A percentile compares a stretch with the other conserved stretches of the same genome.
phyloP scores from a whole-genome alignment of 139 green algal genomes.

The Tetradesmus lagerheimii region DNA sequence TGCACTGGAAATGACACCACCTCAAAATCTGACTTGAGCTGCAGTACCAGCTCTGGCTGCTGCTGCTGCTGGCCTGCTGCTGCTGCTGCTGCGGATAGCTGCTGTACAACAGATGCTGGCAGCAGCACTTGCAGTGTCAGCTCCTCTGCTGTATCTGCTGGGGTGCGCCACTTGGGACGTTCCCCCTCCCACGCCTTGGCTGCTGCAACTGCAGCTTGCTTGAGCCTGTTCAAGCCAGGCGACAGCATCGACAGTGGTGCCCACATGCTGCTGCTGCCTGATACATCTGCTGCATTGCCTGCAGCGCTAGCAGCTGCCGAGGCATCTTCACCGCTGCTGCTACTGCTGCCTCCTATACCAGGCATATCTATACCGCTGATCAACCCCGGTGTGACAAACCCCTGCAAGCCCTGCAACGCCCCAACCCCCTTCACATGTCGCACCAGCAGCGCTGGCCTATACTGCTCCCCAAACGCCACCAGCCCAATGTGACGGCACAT shows the following conservation, averaged over 20 bases:
- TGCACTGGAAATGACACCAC: slow-evolving; percentile 11
- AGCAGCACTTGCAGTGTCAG: slow-evolving; percentile 45
- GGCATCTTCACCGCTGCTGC: not conserved
- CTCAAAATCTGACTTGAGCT: slow-evolving; percentile 42
- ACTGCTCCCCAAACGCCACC: slow-evolving; percentile 35
- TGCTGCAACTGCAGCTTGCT: slow-evolving; percentile 21
- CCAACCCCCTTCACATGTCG: not conserved
- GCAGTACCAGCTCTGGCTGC: not conserved
- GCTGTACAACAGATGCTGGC: slow-evolving; percentile 11
- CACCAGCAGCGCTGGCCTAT: not conserved
- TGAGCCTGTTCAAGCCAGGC: not conserved
- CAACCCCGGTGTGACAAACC: slow-evolving; percentile 36
- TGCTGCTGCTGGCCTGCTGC: not conserved
- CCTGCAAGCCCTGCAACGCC: not conserved
- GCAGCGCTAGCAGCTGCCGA: not conserved
- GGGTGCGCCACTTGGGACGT: not conserved
- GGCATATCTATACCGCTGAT: not conserved
- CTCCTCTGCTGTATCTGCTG: not conserved
- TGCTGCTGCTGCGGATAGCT: slow-evolving; percentile 36
- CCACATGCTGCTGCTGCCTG: slow-evolving; percentile 34
- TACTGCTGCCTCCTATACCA: slow-evolving; percentile 23
- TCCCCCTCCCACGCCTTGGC: slow-evolving; percentile 13
- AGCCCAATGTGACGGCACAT: not conserved
- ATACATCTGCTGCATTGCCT: not conserved
- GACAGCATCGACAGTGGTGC: not conserved